Evolutionary conservation across 2,329 filamentous ascomycete species (phyloP).

Genomic region (Venturia carpophila): DNA sequence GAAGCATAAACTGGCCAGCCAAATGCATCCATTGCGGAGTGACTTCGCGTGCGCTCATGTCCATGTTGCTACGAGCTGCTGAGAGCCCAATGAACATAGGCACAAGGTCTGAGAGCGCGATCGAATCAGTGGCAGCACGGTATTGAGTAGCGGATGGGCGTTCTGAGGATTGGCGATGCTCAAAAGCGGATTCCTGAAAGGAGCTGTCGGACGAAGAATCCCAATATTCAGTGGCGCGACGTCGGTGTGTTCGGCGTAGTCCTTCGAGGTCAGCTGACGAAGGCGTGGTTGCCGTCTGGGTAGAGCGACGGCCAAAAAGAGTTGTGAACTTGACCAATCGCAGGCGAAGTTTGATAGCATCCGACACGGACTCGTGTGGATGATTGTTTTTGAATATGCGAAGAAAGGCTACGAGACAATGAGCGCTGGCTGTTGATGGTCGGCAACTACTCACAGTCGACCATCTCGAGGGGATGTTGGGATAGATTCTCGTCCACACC

Average conservation of each 20-base stretch:
- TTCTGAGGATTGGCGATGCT: not conserved
- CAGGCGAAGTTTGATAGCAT: slow-evolving; percentile 41
- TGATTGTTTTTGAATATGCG: slow-evolving; percentile 37
- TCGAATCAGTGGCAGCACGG: not conserved
- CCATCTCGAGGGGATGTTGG: slow-evolving; percentile 20
- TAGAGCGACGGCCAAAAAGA: slow-evolving; percentile 38
- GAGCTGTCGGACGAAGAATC: slow-evolving; percentile 8
- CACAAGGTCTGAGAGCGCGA: slow-evolving; percentile 36
- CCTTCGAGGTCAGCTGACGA: slow-evolving; percentile 29
- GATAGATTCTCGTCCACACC: slow-evolving; percentile 12
- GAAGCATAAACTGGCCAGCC: slow-evolving; percentile 41
- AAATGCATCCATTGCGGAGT: slow-evolving; percentile 37
- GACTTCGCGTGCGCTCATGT: not conserved
- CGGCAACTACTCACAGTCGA: slow-evolving; percentile 21
- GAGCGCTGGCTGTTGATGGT: not conserved
- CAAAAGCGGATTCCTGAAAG: not conserved
- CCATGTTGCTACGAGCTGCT: slow-evolving; percentile 26
- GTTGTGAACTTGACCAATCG: slow-evolving; percentile 41
- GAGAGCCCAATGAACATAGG: slow-evolving; percentile 47
- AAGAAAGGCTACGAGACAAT: slow-evolving; percentile 34
- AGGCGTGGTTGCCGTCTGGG: slow-evolving; percentile 33
- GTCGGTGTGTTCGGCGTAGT: slow-evolving; percentile 32
- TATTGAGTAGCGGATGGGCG: slow-evolving; percentile 1
- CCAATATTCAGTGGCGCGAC: slow-evolving; percentile 24
- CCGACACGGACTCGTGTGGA: slow-evolving; percentile 29